phyloP scores from a whole-genome alignment of 768 basidiomycete species.

The Heimioporus sp. region DNA sequence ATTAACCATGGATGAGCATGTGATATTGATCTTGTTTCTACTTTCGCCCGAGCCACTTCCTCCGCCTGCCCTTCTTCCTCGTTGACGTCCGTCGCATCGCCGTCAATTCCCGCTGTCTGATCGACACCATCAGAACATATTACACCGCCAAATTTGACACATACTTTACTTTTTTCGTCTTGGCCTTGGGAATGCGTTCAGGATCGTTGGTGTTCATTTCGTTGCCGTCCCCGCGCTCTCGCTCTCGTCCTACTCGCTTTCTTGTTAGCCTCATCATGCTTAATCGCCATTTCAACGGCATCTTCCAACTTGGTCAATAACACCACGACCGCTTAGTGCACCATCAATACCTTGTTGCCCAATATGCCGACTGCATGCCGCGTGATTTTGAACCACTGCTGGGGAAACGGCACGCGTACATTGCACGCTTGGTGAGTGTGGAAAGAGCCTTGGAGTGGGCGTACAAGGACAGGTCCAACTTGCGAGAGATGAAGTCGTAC shows the following conservation, averaged over 20 bases:
- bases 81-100: slow-evolving; percentile 58
- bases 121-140: slow-evolving; percentile 8
- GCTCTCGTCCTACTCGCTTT: too few relatives aligned
- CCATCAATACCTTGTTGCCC: slow-evolving; percentile 86
- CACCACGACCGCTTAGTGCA: slow-evolving; percentile 80
- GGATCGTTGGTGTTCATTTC: slow-evolving; percentile 27
- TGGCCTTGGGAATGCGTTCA: slow-evolving; percentile 21
- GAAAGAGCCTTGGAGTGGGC: slow-evolving; percentile 86
- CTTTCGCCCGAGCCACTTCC: slow-evolving; percentile 33
- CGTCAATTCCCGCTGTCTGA: slow-evolving; percentile 24
- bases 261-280: too few relatives aligned
- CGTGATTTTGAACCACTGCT: slow-evolving; percentile 76
- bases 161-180: slow-evolving; percentile 27
- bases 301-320: slow-evolving; percentile 49
- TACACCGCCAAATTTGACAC: background rate
- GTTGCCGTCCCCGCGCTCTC: slow-evolving; percentile 28
- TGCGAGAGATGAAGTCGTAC: slow-evolving; percentile 83
- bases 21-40: slow-evolving; percentile 44
- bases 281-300: too few relatives aligned
- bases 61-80: slow-evolving; percentile 23
- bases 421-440: slow-evolving; percentile 73
- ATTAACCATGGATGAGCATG: slow-evolving; percentile 70
- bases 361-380: slow-evolving; percentile 74
- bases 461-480: slow-evolving; percentile 84
- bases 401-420: slow-evolving; percentile 76